A percentile compares a stretch with the other conserved stretches of the same genome.
phyloP scores from a whole-genome alignment of 768 basidiomycete genomes.

The Hericium rajendrae region DNA sequence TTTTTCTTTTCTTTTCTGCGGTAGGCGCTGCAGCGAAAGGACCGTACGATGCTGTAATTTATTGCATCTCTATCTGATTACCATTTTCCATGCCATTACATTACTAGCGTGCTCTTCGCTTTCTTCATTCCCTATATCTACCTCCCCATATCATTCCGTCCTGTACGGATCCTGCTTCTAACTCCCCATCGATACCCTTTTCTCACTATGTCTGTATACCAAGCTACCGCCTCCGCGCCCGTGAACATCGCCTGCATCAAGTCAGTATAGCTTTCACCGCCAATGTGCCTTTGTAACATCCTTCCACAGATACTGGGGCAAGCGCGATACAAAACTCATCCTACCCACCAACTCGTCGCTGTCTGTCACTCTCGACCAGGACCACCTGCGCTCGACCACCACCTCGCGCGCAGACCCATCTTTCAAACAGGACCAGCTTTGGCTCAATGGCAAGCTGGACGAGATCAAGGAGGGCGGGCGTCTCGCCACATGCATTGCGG shows the following conservation, averaged over 20 bases:
- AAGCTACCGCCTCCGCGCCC: slow-evolving; percentile 87
- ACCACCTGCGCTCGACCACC: slow-evolving; percentile 90
- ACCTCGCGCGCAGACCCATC: slow-evolving; percentile 76
- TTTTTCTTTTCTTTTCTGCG: background rate
- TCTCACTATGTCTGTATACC: slow-evolving; percentile 48
- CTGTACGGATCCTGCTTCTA: slow-evolving; percentile 6
- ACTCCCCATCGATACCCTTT: background rate
- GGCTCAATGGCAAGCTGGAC: slow-evolving; percentile 93
- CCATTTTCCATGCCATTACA: background rate
- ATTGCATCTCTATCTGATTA: background rate
- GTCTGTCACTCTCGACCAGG: slow-evolving; percentile 95
- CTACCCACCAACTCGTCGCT: slow-evolving; percentile 96
- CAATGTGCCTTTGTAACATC: slow-evolving; percentile 1
- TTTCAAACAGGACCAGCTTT: slow-evolving; percentile 71
- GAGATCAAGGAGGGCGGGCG: slow-evolving; percentile 76
- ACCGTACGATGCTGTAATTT: background rate
- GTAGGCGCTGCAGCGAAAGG: background rate
- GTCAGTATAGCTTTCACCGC: slow-evolving; percentile 31
- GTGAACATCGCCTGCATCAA: slow-evolving; percentile 99
- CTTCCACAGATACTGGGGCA: slow-evolving; percentile 89
- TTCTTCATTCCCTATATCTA: slow-evolving; percentile 3
- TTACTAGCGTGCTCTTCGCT: slow-evolving; percentile 15
- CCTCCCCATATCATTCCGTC: background rate
- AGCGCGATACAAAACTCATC: slow-evolving; percentile 91
- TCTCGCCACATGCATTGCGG: slow-evolving; percentile 74